Conservation (phyloP, 176 grass and related monocot genomes). For the Dactylis glomerata region DNA sequence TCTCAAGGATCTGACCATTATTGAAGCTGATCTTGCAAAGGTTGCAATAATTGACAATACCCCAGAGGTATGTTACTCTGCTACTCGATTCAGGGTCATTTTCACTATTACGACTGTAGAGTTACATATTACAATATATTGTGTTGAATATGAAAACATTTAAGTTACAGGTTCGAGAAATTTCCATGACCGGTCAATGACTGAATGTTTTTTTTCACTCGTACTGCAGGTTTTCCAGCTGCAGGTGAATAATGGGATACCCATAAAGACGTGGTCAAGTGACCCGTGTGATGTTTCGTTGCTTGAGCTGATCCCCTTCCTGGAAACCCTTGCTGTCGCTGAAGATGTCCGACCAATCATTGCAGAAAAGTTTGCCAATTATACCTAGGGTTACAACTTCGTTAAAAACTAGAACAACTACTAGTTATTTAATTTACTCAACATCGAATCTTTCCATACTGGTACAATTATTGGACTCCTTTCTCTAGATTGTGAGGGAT, state of each 20-base stretch:
- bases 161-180: no score
- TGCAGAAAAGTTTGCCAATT: not conserved
- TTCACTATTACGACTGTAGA: not conserved
- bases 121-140: not conserved
- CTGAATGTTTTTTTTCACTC: not conserved
- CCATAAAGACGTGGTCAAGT: not conserved
- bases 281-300: not conserved
- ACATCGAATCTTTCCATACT: not conserved
- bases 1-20: conserved; percentile 78
- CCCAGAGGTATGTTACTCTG: conserved; percentile 58
- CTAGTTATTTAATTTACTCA: not conserved
- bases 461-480: not conserved
- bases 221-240: not conserved
- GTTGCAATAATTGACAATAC: conserved; percentile 93
- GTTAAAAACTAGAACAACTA: no score
- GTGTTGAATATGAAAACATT: not conserved
- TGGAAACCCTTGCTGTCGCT: not conserved
- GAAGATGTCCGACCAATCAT: not conserved
- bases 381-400: not conserved
- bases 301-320: not conserved
- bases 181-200: not conserved
- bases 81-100: not conserved
- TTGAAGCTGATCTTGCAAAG: conserved; percentile 76
- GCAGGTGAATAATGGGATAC: not conserved
- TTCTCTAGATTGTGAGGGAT: not conserved